Evolutionary conservation across 805 yeast genomes (phyloP).

Genomic region (Nakazawaea ishiwadae): DNA sequence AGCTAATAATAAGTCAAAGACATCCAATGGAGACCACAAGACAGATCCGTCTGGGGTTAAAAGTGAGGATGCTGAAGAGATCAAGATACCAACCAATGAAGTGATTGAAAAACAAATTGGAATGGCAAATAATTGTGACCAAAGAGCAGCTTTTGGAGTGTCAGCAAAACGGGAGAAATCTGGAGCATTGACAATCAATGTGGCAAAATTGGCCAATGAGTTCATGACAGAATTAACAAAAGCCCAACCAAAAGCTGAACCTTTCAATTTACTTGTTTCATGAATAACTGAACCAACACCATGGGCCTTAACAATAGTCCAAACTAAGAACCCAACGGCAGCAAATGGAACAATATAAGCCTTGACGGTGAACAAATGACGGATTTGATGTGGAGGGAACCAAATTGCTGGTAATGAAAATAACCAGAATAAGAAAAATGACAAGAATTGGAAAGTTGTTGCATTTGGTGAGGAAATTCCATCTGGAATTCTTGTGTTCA

Average conservation of each 20-base stretch:
- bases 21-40: slow-evolving; percentile 83
- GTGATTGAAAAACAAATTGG: slow-evolving; percentile 79
- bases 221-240: slow-evolving; percentile 76
- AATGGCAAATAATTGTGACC: slow-evolving; percentile 60
- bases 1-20: slow-evolving; percentile 59
- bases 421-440: slow-evolving; percentile 81
- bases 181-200: slow-evolving; percentile 84
- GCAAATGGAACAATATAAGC: slow-evolving; percentile 78
- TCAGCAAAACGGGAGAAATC: slow-evolving; percentile 84
- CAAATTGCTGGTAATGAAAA: slow-evolving; percentile 75
- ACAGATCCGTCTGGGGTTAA: slow-evolving; percentile 53
- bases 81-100: slow-evolving; percentile 78
- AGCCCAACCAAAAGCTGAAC: slow-evolving; percentile 75
- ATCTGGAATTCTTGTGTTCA: slow-evolving; percentile 60
- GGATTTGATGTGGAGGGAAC: slow-evolving; percentile 75
- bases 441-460: slow-evolving; percentile 66
- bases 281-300: slow-evolving; percentile 74
- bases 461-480: slow-evolving; percentile 50
- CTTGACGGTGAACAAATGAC: slow-evolving; percentile 81
- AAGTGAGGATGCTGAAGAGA: slow-evolving; percentile 70
- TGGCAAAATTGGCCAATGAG: slow-evolving; percentile 80
- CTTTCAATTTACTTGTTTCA: slow-evolving; percentile 46
- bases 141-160: slow-evolving; percentile 43
- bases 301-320: slow-evolving; percentile 78
- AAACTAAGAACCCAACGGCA: slow-evolving; percentile 74